These are phyloP conservation scores for Xylariaceae sp. DNA, from an alignment of 2,329 filamentous ascomycete species.

Conservation along the genomic window DNA sequence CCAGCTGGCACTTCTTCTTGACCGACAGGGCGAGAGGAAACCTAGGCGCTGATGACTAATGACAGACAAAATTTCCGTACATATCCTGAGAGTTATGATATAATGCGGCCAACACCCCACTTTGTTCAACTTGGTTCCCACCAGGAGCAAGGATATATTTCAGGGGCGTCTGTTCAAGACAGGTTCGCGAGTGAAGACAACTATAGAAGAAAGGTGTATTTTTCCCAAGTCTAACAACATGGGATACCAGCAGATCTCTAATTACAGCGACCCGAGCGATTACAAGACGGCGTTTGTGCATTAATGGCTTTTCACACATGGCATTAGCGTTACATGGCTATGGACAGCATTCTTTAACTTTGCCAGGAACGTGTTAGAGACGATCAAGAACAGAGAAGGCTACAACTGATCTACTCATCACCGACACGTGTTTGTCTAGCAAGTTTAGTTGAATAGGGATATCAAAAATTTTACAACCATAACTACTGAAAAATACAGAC, in stretches of 20 bases:
- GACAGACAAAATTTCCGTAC: background rate
- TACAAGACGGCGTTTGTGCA: constrained; percentile 10
- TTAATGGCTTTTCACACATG: constrained; percentile 18
- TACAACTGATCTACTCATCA: background rate
- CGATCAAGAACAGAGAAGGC: background rate
- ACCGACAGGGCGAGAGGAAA: constrained; percentile 48
- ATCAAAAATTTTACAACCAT: background rate
- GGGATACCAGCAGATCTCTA: constrained; percentile 7
- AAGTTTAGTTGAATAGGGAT: background rate
- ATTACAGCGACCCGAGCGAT: constrained; percentile 3
- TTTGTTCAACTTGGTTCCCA: constrained; percentile 4
- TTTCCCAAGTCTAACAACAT: constrained; percentile 2
- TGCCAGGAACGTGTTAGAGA: background rate
- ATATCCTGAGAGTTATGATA: constrained; percentile 1
- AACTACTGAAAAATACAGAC: background rate
- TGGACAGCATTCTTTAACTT: background rate
- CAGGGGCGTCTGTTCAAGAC: constrained; percentile 12
- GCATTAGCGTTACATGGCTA: constrained; percentile 20
- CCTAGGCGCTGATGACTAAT: constrained; percentile 32
- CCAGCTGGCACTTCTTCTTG: constrained; percentile 63
- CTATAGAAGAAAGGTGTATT: constrained; percentile 23
- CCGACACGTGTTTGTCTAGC: background rate
- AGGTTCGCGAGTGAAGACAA: constrained; percentile 17
- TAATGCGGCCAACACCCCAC: background rate
- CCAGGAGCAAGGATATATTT: constrained; percentile 1